phyloP scores from a whole-genome alignment of 2,329 filamentous ascomycete species.

The Venturia aucupariae region DNA sequence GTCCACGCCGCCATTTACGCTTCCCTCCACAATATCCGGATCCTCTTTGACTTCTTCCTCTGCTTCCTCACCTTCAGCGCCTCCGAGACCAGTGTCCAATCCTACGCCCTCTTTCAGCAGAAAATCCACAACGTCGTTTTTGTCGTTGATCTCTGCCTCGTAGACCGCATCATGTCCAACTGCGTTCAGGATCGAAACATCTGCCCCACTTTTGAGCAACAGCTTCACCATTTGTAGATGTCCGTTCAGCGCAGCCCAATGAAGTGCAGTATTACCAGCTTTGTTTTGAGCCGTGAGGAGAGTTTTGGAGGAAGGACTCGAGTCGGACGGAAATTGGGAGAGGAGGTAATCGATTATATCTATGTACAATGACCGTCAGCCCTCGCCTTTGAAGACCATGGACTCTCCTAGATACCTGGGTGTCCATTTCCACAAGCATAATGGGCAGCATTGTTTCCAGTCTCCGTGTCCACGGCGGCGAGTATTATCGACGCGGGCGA shows the following conservation, averaged over 20 bases:
- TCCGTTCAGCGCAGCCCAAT: conserved; percentile 89
- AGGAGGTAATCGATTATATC: conserved; percentile 17
- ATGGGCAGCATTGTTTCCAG: conserved; percentile 72
- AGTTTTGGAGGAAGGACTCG: conserved; percentile 23
- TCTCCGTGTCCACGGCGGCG: conserved; percentile 62
- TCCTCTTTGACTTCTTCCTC: conserved; percentile 18
- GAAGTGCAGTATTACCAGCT: conserved; percentile 81
- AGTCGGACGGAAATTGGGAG: conserved; percentile 28
- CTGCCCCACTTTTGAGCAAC: conserved; percentile 66
- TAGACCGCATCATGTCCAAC: conserved; percentile 61
- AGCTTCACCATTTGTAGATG: conserved; percentile 72
- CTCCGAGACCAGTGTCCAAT: conserved; percentile 28
- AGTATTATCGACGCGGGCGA: conserved; percentile 54
- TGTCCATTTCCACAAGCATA: conserved; percentile 92
- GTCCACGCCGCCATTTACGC: conserved; percentile 9
- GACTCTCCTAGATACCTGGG: conserved; percentile 41
- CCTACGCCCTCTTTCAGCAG: conserved; percentile 38
- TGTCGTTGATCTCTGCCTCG: conserved; percentile 41
- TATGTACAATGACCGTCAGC: background rate
- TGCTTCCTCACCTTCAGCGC: conserved; percentile 23
- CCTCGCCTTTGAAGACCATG: background rate
- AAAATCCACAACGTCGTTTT: conserved; percentile 39
- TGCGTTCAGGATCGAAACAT: conserved; percentile 68
- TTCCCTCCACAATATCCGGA: conserved; percentile 12
- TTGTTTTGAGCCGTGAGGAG: conserved; percentile 64